Evolutionary conservation across 2,329 filamentous ascomycete genomes (phyloP).

Genomic region (Calonectria ilicicola): DNA sequence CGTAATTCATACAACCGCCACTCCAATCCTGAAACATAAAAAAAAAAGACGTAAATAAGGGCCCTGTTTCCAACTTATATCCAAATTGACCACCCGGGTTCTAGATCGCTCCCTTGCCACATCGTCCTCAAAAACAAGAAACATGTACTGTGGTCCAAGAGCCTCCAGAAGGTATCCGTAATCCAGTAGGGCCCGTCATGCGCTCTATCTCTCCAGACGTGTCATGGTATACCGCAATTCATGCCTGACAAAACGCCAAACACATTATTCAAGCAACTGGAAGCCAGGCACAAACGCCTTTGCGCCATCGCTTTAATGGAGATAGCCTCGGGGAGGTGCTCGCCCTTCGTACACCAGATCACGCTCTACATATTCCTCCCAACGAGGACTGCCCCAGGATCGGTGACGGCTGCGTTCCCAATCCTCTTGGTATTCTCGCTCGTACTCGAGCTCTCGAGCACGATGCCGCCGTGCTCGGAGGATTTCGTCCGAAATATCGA

Average conservation of each 20-base stretch:
- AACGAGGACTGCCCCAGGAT: constrained; percentile 49
- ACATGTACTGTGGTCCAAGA: constrained; percentile 20
- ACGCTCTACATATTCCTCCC: constrained; percentile 75
- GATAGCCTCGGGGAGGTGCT: constrained; percentile 42
- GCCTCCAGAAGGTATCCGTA: constrained; percentile 5
- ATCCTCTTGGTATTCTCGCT: constrained; percentile 67
- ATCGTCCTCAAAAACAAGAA: constrained; percentile 3
- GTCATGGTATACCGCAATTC: constrained; percentile 6
- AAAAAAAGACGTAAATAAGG: background rate
- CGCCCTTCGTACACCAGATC: constrained; percentile 74
- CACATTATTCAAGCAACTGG: constrained; percentile 10
- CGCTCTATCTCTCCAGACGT: constrained; percentile 17
- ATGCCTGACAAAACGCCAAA: constrained; percentile 22
- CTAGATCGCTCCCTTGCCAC: constrained; percentile 3
- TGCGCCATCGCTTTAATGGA: constrained; percentile 33
- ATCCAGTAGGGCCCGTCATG: constrained; percentile 2
- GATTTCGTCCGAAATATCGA: constrained; percentile 86
- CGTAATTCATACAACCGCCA: constrained; percentile 26
- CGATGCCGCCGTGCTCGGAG: constrained; percentile 70
- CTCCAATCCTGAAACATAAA: background rate
- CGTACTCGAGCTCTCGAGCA: constrained; percentile 67
- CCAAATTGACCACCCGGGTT: constrained; percentile 14
- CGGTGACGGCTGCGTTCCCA: constrained; percentile 58
- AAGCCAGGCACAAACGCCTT: background rate
- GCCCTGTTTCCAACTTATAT: background rate